Evolutionary conservation across 2,329 filamentous ascomycete genomes (phyloP), one percentile per base, ranked within the genome.

Genomic region (Moelleriella libera): DNA sequence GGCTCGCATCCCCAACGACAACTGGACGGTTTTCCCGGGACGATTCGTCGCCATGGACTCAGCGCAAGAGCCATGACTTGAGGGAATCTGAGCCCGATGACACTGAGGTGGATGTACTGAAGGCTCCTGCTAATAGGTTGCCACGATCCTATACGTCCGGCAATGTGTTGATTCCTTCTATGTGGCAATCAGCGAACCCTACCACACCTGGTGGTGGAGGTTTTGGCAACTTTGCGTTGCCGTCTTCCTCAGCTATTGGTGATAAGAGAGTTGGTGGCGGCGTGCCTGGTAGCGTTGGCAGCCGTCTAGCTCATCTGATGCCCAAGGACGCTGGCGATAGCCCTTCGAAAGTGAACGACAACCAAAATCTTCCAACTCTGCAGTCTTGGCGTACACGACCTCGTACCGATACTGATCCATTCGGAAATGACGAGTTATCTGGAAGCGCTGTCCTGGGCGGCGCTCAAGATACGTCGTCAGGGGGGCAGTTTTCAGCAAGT

Each of bases 161-260:
- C n/a, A 66, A 63, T 31, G 57, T 67, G 1, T 66, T 61, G 4
- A 70, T 75, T 52, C 68, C 67, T 28, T 57, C 61, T 11, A 73
- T 66, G 7, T 68, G 66, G 66, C 61, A 64, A 21, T 56, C 63
- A 4, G 62, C 76, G 11, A 73, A 78, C 28, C 76, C 78, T 47
- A 72, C 71, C 45, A 75, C 82, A 42, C 75, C 78, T 10, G 79
- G 85, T 55, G 79, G 85, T 55, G 75, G 82, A 6, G 88, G 82
- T 28, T 98, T 98, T 65, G 90, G 90, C 9, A 92, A 82, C 57
- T 97, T 97, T 63, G 82, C 85, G n/a, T 64, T 94, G 46, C 65
- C 68, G 44, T 64, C 76, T 31, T 71, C 74, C 34, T 70, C 76
- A 14, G 66, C 75, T 6, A 70, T 78, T 31, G 69, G 74, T 4